Evolutionary conservation across 805 yeast genomes (phyloP).

Genomic region (Hanseniaspora mollemarum): DNA sequence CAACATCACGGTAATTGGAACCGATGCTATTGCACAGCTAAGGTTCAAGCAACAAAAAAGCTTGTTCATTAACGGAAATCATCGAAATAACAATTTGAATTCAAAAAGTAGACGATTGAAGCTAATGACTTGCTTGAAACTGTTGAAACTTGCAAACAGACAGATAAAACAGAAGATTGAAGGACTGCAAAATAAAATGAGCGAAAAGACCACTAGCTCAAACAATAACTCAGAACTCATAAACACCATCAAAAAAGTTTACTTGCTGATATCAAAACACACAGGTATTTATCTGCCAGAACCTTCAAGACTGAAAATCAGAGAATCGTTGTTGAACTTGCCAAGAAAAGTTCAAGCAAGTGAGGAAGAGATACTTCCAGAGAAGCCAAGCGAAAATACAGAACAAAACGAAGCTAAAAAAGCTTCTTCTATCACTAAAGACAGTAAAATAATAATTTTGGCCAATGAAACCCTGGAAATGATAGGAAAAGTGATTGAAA

Average conservation of each 20-base stretch:
- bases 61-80: slow-evolving; percentile 17
- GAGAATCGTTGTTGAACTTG: slow-evolving; percentile 62
- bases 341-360: slow-evolving; percentile 46
- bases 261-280: slow-evolving; percentile 72
- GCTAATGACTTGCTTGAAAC: slow-evolving; percentile 64
- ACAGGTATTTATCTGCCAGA: slow-evolving; percentile 67
- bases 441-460: slow-evolving; percentile 63
- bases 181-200: slow-evolving; percentile 37
- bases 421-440: slow-evolving; percentile 31
- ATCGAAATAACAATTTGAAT: slow-evolving; percentile 45
- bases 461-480: slow-evolving; percentile 85
- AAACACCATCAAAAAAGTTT: slow-evolving; percentile 78
- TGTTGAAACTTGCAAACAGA: slow-evolving; percentile 68
- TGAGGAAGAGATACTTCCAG: slow-evolving; percentile 17
- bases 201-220: slow-evolving; percentile 20
- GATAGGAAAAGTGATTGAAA: slow-evolving; percentile 69
- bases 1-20: background rate
- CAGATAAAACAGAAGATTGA: slow-evolving; percentile 59
- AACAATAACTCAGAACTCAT: slow-evolving; percentile 53
- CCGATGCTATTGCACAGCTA: background rate
- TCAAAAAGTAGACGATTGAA: slow-evolving; percentile 46
- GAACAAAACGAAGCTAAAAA: background rate
- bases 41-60: slow-evolving; percentile 10
- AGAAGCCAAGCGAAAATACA: slow-evolving; percentile 1
- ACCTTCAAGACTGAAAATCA: slow-evolving; percentile 66